Conservation (phyloP, 768 basidiomycete species). For the Mycena vitilis region DNA sequence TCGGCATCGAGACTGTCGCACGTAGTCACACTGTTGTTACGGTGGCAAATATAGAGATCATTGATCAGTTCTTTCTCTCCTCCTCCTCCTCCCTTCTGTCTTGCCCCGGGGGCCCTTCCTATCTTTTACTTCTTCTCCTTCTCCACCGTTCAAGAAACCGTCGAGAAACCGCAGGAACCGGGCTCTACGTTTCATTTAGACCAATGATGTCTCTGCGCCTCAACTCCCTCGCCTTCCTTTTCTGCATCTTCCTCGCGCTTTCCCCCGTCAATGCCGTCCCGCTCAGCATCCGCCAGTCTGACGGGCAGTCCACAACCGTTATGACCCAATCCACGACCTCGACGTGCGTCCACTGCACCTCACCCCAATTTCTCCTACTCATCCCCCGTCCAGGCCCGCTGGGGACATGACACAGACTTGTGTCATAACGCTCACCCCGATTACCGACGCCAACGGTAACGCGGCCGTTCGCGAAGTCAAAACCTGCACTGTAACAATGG, state of each 20-base stretch:
- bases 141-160: conserved; percentile 46
- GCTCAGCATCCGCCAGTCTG: conserved; percentile 40
- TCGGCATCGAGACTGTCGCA: conserved; percentile 32
- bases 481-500: conserved; percentile 59
- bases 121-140: conserved; percentile 49
- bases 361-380: conserved; percentile 29
- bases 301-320: conserved; percentile 47
- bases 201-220: conserved; percentile 53
- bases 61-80: conserved; percentile 37
- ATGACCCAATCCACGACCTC: conserved; percentile 57
- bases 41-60: not conserved
- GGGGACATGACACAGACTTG: conserved; percentile 71
- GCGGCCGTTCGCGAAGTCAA: conserved; percentile 63
- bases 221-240: conserved; percentile 51
- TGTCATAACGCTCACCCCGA: conserved; percentile 66
- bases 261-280: conserved; percentile 52
- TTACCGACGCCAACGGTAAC: conserved; percentile 61
- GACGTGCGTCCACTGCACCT: conserved; percentile 53
- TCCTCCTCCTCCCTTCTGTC: conserved; percentile 42
- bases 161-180: conserved; percentile 65
- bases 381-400: conserved; percentile 51
- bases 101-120: conserved; percentile 59
- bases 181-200: conserved; percentile 50
- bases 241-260: conserved; percentile 52
- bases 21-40: conserved; percentile 20